Conservation (phyloP, 2,329 filamentous ascomycete species). For the Aspergillus jensenii region DNA sequence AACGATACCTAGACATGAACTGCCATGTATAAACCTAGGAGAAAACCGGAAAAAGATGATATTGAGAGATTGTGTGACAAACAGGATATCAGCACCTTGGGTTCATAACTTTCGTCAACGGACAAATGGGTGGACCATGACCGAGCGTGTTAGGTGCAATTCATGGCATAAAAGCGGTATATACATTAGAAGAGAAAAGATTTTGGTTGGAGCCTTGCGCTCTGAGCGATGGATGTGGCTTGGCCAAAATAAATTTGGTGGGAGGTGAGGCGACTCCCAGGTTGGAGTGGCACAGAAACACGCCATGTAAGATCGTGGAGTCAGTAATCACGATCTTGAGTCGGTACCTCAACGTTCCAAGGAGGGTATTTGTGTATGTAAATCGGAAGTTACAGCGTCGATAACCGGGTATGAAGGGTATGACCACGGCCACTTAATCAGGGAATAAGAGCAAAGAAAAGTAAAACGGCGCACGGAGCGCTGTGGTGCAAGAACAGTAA, state of each 20-base stretch:
- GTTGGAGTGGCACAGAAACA: background rate
- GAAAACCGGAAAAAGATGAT: background rate
- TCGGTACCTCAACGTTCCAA: background rate
- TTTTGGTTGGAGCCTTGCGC: background rate
- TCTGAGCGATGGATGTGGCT: background rate
- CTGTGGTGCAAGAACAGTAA: background rate
- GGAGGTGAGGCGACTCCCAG: background rate
- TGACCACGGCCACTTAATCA: background rate
- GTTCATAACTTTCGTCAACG: conserved; percentile 8
- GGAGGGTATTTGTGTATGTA: too few relatives aligned
- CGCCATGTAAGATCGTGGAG: background rate
- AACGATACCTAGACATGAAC: background rate
- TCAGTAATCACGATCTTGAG: background rate
- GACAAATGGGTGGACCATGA: background rate
- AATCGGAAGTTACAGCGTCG: background rate
- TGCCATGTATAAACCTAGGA: background rate
- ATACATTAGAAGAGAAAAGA: background rate
- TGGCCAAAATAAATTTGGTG: background rate
- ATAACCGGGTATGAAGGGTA: background rate
- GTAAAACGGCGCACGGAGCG: background rate
- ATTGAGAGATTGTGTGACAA: background rate
- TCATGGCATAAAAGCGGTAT: background rate
- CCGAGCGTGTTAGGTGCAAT: background rate
- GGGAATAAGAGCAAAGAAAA: background rate
- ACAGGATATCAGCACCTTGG: conserved; percentile 1